Conservation (phyloP, 1,284 basidiomycete species). For the Malassezia pachydermatis region DNA sequence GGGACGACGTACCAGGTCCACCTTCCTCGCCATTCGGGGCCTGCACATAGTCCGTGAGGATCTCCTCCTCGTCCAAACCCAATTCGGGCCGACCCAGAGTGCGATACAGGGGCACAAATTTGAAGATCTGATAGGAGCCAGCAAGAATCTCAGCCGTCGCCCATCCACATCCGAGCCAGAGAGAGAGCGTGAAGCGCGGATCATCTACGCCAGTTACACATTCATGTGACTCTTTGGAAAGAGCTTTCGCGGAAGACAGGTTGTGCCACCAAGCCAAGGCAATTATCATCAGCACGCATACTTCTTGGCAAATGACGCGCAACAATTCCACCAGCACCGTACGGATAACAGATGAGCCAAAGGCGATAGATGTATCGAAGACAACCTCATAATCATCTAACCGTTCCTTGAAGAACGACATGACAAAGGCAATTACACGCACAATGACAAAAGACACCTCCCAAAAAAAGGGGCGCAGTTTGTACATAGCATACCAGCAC, state of each 20-base stretch:
- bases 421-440: neutral
- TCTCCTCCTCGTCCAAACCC: slow-evolving; percentile 11
- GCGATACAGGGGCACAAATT: slow-evolving; percentile 15
- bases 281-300: slow-evolving; percentile 8
- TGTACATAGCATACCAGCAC: slow-evolving; percentile 13
- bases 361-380: neutral
- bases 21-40: neutral
- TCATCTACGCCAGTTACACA: slow-evolving; percentile 15
- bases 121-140: slow-evolving; percentile 13
- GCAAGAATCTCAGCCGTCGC: slow-evolving; percentile 11
- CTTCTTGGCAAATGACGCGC: slow-evolving; percentile 6
- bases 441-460: neutral
- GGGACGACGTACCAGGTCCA: neutral
- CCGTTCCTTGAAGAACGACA: neutral
- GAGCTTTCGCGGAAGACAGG: too few relatives aligned
- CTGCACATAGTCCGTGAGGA: slow-evolving; percentile 10
- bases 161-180: slow-evolving; percentile 17
- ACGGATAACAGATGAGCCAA: slow-evolving; percentile 7
- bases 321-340: slow-evolving; percentile 13
- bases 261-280: slow-evolving; percentile 10
- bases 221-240: neutral
- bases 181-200: slow-evolving; percentile 13
- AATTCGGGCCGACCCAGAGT: neutral
- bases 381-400: neutral
- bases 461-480: slow-evolving; percentile 14